These are phyloP conservation scores for Aspergillus melleus DNA, from an alignment of 2,329 filamentous ascomycete genomes.

Conservation along the genomic window DNA sequence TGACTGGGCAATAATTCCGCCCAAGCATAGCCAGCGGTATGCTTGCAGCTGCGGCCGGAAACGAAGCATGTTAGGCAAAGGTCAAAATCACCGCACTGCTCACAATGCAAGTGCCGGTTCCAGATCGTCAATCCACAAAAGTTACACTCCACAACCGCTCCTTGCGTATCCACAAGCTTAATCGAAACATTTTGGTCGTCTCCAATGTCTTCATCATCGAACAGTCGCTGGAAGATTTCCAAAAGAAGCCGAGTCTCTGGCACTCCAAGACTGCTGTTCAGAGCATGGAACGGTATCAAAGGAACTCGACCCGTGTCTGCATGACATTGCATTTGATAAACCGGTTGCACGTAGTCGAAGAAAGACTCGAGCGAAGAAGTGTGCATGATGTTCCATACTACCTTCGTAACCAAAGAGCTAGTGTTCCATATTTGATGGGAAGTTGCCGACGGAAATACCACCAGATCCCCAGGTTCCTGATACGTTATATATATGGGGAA, in stretches of 20 bases:
- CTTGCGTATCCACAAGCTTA: constrained; percentile 29
- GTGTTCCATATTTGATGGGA: constrained; percentile 41
- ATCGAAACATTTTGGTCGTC: constrained; percentile 23
- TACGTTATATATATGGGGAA: constrained; percentile 39
- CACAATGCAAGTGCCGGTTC: constrained; percentile 40
- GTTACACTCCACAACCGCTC: constrained; percentile 36
- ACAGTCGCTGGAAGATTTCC: constrained; percentile 30
- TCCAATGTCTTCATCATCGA: constrained; percentile 33
- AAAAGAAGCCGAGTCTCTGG: constrained; percentile 29
- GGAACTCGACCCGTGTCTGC: constrained; percentile 30
- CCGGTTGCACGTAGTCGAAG: constrained; percentile 36
- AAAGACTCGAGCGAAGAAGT: constrained; percentile 34
- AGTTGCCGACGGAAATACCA: constrained; percentile 38
- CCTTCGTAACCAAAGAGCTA: constrained; percentile 33
- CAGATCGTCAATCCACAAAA: constrained; percentile 40
- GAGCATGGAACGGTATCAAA: constrained; percentile 29
- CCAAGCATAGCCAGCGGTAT: constrained; percentile 32
- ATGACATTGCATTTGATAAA: constrained; percentile 36
- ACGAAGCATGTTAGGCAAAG: constrained; percentile 37
- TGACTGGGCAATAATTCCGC: constrained; percentile 33
- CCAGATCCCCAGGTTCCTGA: constrained; percentile 35
- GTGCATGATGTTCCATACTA: constrained; percentile 41
- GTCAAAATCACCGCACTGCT: constrained; percentile 38
- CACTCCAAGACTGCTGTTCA: constrained; percentile 13
- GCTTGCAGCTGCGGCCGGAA: constrained; percentile 37